phyloP scores from a whole-genome alignment of 192 early-diverging fungal species.

The Coemansia sp. region DNA sequence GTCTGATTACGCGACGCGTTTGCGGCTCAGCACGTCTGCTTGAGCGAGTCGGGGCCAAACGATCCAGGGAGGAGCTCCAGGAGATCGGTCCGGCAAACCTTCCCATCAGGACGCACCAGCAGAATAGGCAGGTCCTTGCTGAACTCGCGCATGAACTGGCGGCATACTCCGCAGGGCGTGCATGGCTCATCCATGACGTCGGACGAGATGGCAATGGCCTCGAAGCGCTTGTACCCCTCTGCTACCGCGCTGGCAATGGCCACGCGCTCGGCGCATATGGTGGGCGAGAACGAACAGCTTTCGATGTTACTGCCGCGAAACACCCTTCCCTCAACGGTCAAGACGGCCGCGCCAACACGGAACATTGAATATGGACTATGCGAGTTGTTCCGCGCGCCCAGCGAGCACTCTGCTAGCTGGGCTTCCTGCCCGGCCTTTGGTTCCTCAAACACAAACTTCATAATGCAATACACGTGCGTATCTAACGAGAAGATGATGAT shows the following conservation, averaged over 20 bases:
- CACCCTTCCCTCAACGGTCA: slow-evolving; percentile 58
- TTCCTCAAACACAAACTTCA: slow-evolving; percentile 19
- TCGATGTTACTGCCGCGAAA: slow-evolving; percentile 84
- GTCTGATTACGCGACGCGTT: neutral
- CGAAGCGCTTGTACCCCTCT: slow-evolving; percentile 69
- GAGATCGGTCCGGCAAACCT: slow-evolving; percentile 47
- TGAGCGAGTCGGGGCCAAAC: slow-evolving; percentile 64
- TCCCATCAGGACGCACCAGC: slow-evolving; percentile 53
- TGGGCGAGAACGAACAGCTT: slow-evolving; percentile 78
- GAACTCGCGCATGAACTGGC: slow-evolving; percentile 80
- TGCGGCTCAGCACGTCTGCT: slow-evolving; percentile 1
- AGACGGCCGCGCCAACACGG: slow-evolving; percentile 79
- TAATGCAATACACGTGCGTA: neutral
- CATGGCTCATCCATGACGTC: slow-evolving; percentile 48
- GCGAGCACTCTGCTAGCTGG: slow-evolving; percentile 13
- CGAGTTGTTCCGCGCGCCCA: slow-evolving; percentile 61
- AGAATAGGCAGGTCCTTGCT: slow-evolving; percentile 60
- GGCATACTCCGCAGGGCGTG: slow-evolving; percentile 62
- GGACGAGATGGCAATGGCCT: slow-evolving; percentile 71
- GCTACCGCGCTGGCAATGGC: slow-evolving; percentile 84
- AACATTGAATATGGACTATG: slow-evolving; percentile 93
- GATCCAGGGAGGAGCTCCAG: slow-evolving; percentile 58
- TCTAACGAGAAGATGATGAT: no score
- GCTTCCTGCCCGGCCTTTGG: slow-evolving; percentile 12
- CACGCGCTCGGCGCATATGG: slow-evolving; percentile 88